phyloP scores from a whole-genome alignment of 148 eudicot species.

The Rhododendron vialii region DNA sequence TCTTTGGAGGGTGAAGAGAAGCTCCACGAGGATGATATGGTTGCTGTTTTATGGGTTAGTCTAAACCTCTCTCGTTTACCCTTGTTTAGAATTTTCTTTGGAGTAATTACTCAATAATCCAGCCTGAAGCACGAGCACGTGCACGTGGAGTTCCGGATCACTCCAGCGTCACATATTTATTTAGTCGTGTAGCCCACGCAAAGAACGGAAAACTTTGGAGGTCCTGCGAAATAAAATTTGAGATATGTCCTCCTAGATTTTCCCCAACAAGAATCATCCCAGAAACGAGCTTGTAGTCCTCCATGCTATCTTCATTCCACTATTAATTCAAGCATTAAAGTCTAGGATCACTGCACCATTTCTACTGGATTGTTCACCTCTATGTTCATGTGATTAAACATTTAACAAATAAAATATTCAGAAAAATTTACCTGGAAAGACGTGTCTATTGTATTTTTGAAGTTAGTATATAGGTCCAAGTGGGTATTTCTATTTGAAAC shows the following conservation, averaged over 20 bases:
- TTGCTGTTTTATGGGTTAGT: constrained; percentile 36
- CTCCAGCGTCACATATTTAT: background rate
- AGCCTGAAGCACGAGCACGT: background rate
- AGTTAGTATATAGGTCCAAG: too few relatives aligned
- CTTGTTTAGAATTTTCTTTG: background rate
- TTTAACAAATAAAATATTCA: background rate
- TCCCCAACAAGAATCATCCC: too few relatives aligned
- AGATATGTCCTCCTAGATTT: too few relatives aligned
- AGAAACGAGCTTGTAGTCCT: too few relatives aligned
- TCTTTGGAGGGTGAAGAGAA: constrained; percentile 43
- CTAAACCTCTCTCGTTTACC: background rate
- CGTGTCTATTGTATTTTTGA: background rate
- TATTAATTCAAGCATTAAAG: too few relatives aligned
- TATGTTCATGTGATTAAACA: background rate
- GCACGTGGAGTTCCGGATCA: background rate
- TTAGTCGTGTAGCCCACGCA: too few relatives aligned
- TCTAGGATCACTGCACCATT: too few relatives aligned
- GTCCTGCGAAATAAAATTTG: too few relatives aligned
- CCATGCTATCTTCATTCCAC: background rate
- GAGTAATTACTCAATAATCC: too few relatives aligned
- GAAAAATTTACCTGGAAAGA: background rate
- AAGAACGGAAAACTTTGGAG: too few relatives aligned
- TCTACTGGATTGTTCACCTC: background rate
- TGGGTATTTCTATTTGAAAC: too few relatives aligned
- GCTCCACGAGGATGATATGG: constrained; percentile 26